A percentile compares a stretch with the other conserved stretches of the same genome.
phyloP scores from a whole-genome alignment of 1,284 basidiomycete genomes.

The Gomphus sp. region DNA sequence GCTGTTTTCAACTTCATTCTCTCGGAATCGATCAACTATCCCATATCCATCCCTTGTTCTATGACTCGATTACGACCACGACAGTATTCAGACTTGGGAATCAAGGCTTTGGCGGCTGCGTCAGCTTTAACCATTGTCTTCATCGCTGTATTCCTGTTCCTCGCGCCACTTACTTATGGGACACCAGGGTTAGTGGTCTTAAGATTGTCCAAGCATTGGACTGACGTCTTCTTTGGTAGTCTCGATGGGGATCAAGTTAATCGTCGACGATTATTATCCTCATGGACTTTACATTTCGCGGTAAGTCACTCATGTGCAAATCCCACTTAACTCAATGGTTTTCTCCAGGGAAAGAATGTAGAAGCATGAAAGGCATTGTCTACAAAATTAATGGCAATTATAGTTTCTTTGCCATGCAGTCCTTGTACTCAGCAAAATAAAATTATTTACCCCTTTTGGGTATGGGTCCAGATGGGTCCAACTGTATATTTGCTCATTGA shows the following conservation, averaged over 20 bases:
- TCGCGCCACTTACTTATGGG: slow-evolving; percentile 87
- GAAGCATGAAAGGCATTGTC: background rate
- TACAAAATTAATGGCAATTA: background rate
- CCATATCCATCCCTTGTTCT: slow-evolving; percentile 59
- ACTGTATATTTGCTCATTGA: slow-evolving; percentile 10
- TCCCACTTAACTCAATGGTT: background rate
- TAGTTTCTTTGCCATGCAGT: background rate
- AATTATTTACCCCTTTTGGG: background rate
- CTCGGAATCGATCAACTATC: slow-evolving; percentile 90
- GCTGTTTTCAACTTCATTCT: slow-evolving; percentile 87
- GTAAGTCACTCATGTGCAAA: slow-evolving; percentile 28
- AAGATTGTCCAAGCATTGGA: slow-evolving; percentile 14
- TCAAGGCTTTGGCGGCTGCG: slow-evolving; percentile 60
- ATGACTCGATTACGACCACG: slow-evolving; percentile 49
- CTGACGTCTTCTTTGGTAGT: slow-evolving; percentile 27
- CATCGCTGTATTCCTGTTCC: slow-evolving; percentile 63
- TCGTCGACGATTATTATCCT: slow-evolving; percentile 57
- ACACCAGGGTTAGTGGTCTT: slow-evolving; percentile 67
- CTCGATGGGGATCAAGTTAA: slow-evolving; percentile 69
- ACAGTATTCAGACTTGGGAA: slow-evolving; percentile 64
- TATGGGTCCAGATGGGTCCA: slow-evolving; percentile 2
- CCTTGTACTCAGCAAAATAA: background rate
- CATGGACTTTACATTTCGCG: slow-evolving; percentile 81
- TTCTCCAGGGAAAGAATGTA: background rate
- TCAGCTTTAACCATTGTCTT: slow-evolving; percentile 49